Base-by-base conservation (phyloP, 768 basidiomycete species). In the Naganishia friedmannii region DNA sequence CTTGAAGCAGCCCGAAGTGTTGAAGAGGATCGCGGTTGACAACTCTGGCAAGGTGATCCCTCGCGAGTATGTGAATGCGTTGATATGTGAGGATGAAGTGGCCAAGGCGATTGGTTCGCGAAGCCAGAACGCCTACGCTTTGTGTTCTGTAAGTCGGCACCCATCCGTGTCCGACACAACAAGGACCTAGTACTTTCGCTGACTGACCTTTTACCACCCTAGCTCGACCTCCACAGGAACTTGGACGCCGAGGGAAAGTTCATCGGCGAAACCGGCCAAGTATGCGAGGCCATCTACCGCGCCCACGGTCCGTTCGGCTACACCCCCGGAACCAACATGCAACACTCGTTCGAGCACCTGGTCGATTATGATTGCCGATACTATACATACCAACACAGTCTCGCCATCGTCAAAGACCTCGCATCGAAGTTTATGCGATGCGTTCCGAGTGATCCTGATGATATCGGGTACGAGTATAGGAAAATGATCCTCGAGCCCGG, bases 401-500 rank as follows among this genome's bases (percentile, higher is more conserved):
- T 39, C 7, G 42, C 51, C 23, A 56, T 68, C 39, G 53, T 31
- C 37, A 42, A 45, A 13, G 53, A 57, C 34, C 39, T 56, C 17
- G 26, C 45, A 10, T 34, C 26, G 21, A 26, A 29, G 53, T 68
- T 68, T 32, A 32, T 42, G 29, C 42, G 34, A 28, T 26, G 53
- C 19, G 53, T 56, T 29, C 53, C 26, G 13, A 54, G 54, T 5
- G 42, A 55, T 17, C 26, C 23, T 9, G 21, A 42, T 9, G 67
- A 53, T 21, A 53, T 46, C 37, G 42, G 37, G 3, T 45, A 23
- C 12, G 53, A 56, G 9, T 68, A 68, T 23, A 26, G 67, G 37
- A 54, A 54, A 5, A 37, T 54, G 34, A 57, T 68, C 28, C 66
- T 68, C 19, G 67, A 68, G 21, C 67, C 67, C 12, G 67, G 67